Conservation (phyloP, 2,329 filamentous ascomycete species). For the Ambrosiella cleistominuta region DNA sequence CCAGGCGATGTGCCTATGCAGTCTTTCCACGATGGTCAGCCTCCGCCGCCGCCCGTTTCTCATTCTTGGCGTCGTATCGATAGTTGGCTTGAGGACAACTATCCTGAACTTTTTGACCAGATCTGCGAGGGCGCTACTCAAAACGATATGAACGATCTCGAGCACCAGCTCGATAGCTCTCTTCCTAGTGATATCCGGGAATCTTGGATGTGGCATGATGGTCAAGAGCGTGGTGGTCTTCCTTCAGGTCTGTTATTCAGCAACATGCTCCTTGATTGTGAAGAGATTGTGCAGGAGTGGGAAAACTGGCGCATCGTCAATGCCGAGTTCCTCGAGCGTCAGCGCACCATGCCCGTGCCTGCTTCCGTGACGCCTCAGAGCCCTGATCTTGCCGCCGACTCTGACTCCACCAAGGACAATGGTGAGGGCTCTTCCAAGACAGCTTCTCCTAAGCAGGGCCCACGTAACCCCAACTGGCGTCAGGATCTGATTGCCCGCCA, state of each 20-base stretch:
- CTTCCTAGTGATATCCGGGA: conserved; percentile 87
- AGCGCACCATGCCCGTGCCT: conserved; percentile 13
- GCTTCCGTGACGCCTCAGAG: conserved; percentile 33
- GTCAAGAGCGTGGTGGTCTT: conserved; percentile 82
- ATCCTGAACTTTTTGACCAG: conserved; percentile 85
- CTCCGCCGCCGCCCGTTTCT: conserved; percentile 68
- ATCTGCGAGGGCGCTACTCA: conserved; percentile 77
- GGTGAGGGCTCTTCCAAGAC: conserved; percentile 49
- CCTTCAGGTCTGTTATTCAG: conserved; percentile 89
- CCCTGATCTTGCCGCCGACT: conserved; percentile 28
- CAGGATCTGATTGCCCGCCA: conserved; percentile 71
- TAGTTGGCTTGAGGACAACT: conserved; percentile 84
- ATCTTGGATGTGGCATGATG: conserved; percentile 78
- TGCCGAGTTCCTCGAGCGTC: conserved; percentile 62
- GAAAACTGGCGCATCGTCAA: conserved; percentile 91
- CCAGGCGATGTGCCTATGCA: conserved; percentile 90
- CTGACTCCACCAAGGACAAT: conserved; percentile 31
- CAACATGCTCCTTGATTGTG: conserved; percentile 90
- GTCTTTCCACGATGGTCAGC: conserved; percentile 77
- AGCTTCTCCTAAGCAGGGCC: conserved; percentile 17
- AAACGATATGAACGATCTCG: conserved; percentile 92
- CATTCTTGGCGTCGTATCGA: conserved; percentile 95
- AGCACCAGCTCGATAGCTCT: conserved; percentile 88
- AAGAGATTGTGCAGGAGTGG: conserved; percentile 97
- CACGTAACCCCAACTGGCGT: conserved; percentile 49